Conservation (phyloP, 345 rosid species). For the Eucalyptus tenuipes region DNA sequence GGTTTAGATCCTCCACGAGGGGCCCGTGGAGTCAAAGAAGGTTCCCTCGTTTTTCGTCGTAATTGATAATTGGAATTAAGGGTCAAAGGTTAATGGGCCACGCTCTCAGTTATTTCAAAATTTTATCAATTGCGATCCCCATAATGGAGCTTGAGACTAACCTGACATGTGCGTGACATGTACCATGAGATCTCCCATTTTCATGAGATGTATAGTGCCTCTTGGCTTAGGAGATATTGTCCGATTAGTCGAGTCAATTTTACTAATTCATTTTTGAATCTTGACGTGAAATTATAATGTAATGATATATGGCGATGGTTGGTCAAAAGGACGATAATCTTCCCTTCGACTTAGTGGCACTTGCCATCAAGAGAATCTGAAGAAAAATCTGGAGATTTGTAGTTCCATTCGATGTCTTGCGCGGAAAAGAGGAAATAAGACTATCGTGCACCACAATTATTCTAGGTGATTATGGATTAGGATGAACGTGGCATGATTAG, state of each 20-base stretch:
- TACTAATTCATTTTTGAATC: not conserved
- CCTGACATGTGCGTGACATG: not conserved
- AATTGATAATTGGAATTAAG: not conserved
- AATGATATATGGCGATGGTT: rapidly evolving
- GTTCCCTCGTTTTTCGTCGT: not conserved
- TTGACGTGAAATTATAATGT: rapidly evolving
- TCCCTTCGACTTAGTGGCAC: not conserved
- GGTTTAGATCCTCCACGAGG: not conserved
- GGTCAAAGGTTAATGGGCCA: not conserved
- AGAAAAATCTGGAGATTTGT: not conserved
- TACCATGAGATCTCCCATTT: not conserved
- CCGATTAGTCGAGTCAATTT: rapidly evolving
- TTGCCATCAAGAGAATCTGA: not conserved
- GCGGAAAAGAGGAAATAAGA: not conserved
- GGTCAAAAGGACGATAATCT: not conserved
- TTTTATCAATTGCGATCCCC: not conserved
- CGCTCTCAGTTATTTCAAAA: not conserved
- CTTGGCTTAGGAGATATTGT: not conserved
- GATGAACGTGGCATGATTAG: not conserved
- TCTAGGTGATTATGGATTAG: not conserved
- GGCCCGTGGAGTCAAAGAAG: not conserved
- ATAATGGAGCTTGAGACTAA: not conserved
- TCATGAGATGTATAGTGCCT: not conserved
- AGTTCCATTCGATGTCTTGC: not conserved
- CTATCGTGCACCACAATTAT: not conserved